Base-by-base conservation (phyloP, 2,329 filamentous ascomycete species). In the Didymella glomerata region DNA sequence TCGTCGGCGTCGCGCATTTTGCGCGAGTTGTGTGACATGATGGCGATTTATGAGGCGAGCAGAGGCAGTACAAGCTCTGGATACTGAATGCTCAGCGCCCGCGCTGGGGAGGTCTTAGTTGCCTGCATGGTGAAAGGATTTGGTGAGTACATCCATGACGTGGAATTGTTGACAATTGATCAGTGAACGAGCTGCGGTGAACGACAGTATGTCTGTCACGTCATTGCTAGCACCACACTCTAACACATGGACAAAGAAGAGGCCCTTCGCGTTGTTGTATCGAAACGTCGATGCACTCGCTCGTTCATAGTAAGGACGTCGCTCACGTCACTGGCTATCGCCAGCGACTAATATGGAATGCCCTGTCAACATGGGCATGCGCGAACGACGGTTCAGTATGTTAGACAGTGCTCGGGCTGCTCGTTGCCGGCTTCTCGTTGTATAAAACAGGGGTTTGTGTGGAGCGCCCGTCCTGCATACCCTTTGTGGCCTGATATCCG, bases 21-120 rank as follows among this genome's bases (percentile, higher is more conserved):
- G 32, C 27, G 46, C 27, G 32, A 18, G 27, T 59, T 20, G 24
- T 34, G 24, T 44, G 46, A 30, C 46, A 59, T 59, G 25, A 20
- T n/a, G 2, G 16, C 4, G 7, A 13, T 45, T 16, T 18, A 8
- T 28, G 25, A 50, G 40, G 36, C 11, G 16, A 34, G 6, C 10
- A 40, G 11, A 38, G 30, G 45, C n/a, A n/a, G 14, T 6, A 24
- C 16, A 2, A 28, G 16, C 0, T 42, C 20, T 30, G n/a, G 20
- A 6, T 5, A 7, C n/a, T 6, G 20, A 16, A 47, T 8, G n/a
- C 24, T 25, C 36, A 1, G 38, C 4, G 7, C 22, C 14, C 2
- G 20, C n/a, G 32, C 16, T 13, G 13, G 46, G 24, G 7, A 22
- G 8, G n/a, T 30, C 5, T 28, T 40, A 32, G 30, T 14, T 9